These are phyloP conservation scores for Aspergillus egyptiacus DNA, from an alignment of 495 filamentous ascomycete genomes.

Conservation along the genomic window DNA sequence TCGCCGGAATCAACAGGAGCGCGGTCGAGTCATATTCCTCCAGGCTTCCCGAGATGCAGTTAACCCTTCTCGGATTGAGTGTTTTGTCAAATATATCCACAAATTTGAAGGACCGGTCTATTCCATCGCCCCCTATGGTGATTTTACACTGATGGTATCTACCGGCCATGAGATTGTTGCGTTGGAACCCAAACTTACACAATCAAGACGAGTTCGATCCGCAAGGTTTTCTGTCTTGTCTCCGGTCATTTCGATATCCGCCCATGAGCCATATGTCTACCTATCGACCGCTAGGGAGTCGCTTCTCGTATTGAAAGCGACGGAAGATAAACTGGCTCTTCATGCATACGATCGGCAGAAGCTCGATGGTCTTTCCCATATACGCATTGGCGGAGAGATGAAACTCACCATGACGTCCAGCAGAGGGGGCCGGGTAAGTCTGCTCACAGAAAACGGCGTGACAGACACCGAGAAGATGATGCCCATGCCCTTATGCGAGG, in stretches of 20 bases:
- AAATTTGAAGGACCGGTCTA: slow-evolving; percentile 33
- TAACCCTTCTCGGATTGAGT: slow-evolving; percentile 27
- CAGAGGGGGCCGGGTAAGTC: slow-evolving; percentile 33
- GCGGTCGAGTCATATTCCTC: slow-evolving; percentile 35
- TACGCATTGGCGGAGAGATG: slow-evolving; percentile 24
- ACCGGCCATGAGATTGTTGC: slow-evolving; percentile 35
- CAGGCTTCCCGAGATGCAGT: slow-evolving; percentile 25
- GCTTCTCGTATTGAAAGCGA: slow-evolving; percentile 32
- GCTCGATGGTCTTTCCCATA: slow-evolving; percentile 38
- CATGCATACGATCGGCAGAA: slow-evolving; percentile 29
- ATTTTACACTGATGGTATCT: slow-evolving; percentile 35
- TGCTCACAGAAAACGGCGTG: slow-evolving; percentile 20
- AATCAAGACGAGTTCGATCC: slow-evolving; percentile 27
- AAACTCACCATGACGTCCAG: slow-evolving; percentile 30
- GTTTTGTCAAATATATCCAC: slow-evolving; percentile 34
- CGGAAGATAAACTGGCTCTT: slow-evolving; percentile 26
- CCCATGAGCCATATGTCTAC: slow-evolving; percentile 34
- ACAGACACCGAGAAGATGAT: slow-evolving; percentile 24
- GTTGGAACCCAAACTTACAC: slow-evolving; percentile 28
- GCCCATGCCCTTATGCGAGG: slow-evolving; percentile 23
- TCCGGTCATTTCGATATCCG: slow-evolving; percentile 38
- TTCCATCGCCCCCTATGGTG: slow-evolving; percentile 38
- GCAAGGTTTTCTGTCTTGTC: slow-evolving; percentile 34
- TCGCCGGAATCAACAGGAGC: slow-evolving; percentile 22
- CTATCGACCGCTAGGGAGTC: slow-evolving; percentile 41